Conservation (phyloP, 257 asterid species). For the Salvia miltiorrhiza region DNA sequence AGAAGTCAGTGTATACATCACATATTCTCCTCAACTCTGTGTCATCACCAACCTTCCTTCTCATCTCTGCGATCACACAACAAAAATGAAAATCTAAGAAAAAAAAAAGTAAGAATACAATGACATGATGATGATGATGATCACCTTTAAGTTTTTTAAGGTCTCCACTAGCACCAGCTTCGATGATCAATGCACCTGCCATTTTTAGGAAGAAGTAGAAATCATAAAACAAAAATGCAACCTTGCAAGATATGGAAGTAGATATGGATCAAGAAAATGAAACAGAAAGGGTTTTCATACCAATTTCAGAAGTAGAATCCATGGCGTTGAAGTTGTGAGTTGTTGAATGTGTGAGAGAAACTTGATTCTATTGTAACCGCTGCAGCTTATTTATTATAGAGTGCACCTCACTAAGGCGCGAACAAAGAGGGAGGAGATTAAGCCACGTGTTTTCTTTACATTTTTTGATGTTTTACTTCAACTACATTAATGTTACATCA, state of each 20-base stretch:
- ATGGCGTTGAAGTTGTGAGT: not conserved
- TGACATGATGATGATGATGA: too few species aligned
- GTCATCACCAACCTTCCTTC: not conserved
- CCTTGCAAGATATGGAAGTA: too few species aligned
- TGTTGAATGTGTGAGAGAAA: not conserved
- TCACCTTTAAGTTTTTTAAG: slow-evolving; percentile 3
- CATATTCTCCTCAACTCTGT: not conserved
- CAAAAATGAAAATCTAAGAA: not conserved
- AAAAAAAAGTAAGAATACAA: not conserved
- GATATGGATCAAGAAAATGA: too few species aligned
- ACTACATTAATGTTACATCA: too few species aligned
- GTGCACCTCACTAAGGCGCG: not conserved
- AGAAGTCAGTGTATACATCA: not conserved
- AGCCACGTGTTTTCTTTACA: not conserved
- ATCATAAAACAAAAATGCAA: too few species aligned
- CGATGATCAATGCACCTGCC: slow-evolving; percentile 6
- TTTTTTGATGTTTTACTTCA: too few species aligned
- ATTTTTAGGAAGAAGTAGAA: too few species aligned
- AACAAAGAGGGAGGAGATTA: not conserved
- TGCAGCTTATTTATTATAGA: not conserved
- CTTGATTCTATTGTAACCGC: not conserved
- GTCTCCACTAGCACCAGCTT: slow-evolving; percentile 19
- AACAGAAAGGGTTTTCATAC: too few species aligned
- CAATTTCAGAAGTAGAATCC: not conserved
- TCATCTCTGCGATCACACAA: slow-evolving; percentile 9